phyloP scores from a whole-genome alignment of 495 filamentous ascomycete genomes.

The Hyaloscypha variabilis region DNA sequence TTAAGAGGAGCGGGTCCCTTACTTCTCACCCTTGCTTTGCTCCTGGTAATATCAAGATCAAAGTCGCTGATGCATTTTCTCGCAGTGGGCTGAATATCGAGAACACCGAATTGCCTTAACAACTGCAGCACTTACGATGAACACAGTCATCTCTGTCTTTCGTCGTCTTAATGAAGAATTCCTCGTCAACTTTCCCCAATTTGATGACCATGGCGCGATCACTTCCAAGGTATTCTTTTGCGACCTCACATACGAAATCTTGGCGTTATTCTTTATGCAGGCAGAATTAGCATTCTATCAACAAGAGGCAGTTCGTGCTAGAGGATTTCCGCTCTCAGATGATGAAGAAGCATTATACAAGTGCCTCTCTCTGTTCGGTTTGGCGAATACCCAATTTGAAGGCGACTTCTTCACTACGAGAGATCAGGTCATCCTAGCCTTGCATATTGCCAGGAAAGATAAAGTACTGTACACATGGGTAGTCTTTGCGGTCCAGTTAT shows the following conservation, averaged over 20 bases:
- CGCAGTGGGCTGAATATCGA: not conserved
- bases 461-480: not conserved
- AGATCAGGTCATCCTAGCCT: not conserved
- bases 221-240: not conserved
- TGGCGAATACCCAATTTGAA: not conserved
- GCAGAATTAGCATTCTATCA: not conserved
- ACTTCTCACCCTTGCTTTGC: too few species aligned
- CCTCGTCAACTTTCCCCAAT: not conserved
- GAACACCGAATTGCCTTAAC: not conserved
- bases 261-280: not conserved
- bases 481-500: not conserved
- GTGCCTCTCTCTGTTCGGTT: not conserved
- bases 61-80: not conserved
- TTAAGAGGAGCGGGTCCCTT: too few species aligned
- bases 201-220: not conserved
- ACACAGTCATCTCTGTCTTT: not conserved
- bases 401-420: not conserved
- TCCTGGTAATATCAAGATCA: too few species aligned
- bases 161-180: not conserved
- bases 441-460: not conserved
- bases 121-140: not conserved
- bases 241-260: not conserved
- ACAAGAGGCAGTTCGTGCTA: not conserved
- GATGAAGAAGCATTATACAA: not conserved
- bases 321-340: not conserved